Percentiles rank a stretch among this genome's conserved stretches.
These are phyloP conservation scores for Umbelopsis ramanniana DNA, from an alignment of 192 early-diverging fungal genomes.

Conservation along the genomic window DNA sequence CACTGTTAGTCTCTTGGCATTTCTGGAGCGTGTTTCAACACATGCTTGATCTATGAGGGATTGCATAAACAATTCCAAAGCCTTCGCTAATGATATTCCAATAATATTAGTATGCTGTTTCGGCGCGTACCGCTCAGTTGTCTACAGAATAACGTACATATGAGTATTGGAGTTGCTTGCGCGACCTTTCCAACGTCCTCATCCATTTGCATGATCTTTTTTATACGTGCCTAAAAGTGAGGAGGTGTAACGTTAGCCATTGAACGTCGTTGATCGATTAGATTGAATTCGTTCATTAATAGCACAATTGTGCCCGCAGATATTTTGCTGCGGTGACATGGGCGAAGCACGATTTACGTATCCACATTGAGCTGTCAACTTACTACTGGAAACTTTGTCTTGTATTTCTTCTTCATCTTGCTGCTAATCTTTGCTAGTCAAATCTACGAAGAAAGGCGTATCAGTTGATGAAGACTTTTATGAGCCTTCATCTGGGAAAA, in stretches of 20 bases:
- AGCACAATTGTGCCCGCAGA: background rate
- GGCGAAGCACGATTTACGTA: background rate
- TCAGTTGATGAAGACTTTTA: too few species aligned
- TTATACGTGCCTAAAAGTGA: slow-evolving; percentile 89
- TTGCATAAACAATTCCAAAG: slow-evolving; percentile 95
- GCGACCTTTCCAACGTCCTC: slow-evolving; percentile 99
- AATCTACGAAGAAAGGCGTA: too few species aligned
- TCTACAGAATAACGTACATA: slow-evolving; percentile 66
- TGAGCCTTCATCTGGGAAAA: background rate
- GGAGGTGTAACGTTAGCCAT: background rate
- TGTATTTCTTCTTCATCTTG: slow-evolving; percentile 86
- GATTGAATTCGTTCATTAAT: background rate
- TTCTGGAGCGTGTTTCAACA: slow-evolving; percentile 76
- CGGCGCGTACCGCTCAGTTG: background rate
- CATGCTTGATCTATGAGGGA: slow-evolving; percentile 87
- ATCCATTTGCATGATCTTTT: slow-evolving; percentile 99
- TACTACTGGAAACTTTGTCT: slow-evolving; percentile 93
- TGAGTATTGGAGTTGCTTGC: slow-evolving; percentile 93
- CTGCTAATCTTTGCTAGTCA: background rate
- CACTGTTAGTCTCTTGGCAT: slow-evolving; percentile 82
- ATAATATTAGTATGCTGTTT: slow-evolving; percentile 1
- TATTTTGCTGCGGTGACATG: too few species aligned
- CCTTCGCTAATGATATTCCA: slow-evolving; percentile 68
- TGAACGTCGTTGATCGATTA: background rate
- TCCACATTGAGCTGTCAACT: slow-evolving; percentile 34